Evolutionary conservation across 768 basidiomycete genomes (phyloP).

Genomic region (Amanita polypyramis): DNA sequence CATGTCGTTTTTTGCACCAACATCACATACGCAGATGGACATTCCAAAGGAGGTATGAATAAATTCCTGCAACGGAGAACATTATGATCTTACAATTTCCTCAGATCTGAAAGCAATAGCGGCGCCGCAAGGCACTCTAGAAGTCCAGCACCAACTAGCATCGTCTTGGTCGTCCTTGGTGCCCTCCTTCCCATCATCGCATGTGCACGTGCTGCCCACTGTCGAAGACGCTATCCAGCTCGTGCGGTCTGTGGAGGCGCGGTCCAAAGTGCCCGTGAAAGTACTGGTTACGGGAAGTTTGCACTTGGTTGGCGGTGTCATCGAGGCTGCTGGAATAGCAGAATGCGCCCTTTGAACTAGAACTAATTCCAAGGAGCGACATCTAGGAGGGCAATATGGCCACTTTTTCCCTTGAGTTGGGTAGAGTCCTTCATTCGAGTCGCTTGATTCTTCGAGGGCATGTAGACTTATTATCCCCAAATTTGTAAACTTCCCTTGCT

Average conservation of each 20-base stretch:
- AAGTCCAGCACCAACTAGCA: slow-evolving; percentile 68
- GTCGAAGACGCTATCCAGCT: slow-evolving; percentile 81
- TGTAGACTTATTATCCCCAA: too few species aligned
- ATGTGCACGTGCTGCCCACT: slow-evolving; percentile 74
- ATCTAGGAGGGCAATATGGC: too few species aligned
- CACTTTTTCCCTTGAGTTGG: too few species aligned
- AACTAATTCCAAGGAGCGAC: too few species aligned
- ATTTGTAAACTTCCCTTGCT: too few species aligned
- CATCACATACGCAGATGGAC: slow-evolving; percentile 85
- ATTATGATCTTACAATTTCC: background rate
- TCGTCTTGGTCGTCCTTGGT: slow-evolving; percentile 59
- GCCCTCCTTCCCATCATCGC: slow-evolving; percentile 46
- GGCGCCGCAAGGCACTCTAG: slow-evolving; percentile 44
- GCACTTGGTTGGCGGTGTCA: slow-evolving; percentile 87
- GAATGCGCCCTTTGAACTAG: slow-evolving; percentile 49
- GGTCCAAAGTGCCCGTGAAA: slow-evolving; percentile 23
- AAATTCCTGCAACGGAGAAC: background rate
- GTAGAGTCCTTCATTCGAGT: too few species aligned
- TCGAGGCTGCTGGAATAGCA: slow-evolving; percentile 84
- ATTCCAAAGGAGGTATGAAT: slow-evolving; percentile 78
- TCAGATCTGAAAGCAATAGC: slow-evolving; percentile 72
- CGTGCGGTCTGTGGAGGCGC: slow-evolving; percentile 35
- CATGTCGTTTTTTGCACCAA: slow-evolving; percentile 93
- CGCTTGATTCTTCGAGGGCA: too few species aligned
- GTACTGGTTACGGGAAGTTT: slow-evolving; percentile 90